Evolutionary conservation across 2,329 filamentous ascomycete species (phyloP).

Genomic region (Ascochyta koolunga): DNA sequence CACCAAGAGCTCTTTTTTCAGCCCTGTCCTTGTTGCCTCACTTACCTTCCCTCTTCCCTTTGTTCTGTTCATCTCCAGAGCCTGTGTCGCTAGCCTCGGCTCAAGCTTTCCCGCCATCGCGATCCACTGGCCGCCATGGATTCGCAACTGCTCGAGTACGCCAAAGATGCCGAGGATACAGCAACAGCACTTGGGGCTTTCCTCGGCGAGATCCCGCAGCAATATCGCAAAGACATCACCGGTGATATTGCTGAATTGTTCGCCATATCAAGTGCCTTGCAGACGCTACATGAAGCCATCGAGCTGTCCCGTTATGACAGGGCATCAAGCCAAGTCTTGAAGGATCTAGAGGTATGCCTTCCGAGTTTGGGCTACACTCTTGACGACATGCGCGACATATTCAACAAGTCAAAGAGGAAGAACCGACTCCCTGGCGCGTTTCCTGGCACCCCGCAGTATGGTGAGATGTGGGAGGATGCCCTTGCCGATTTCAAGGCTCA

Average conservation of each 20-base stretch:
- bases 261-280: conserved; percentile 59
- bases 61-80: conserved; percentile 20
- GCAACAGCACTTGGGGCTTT: conserved; percentile 59
- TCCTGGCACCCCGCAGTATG: conserved; percentile 51
- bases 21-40: conserved; percentile 38
- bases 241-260: conserved; percentile 61
- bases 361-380: conserved; percentile 59
- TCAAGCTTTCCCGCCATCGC: conserved; percentile 33
- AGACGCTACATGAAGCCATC: conserved; percentile 54
- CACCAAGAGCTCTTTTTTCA: conserved; percentile 35
- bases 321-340: conserved; percentile 46
- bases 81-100: conserved; percentile 27
- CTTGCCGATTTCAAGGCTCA: conserved; percentile 54
- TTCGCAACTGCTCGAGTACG: conserved; percentile 47
- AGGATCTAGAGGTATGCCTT: conserved; percentile 57
- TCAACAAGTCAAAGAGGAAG: conserved; percentile 46
- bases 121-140: conserved; percentile 40
- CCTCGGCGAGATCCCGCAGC: conserved; percentile 57
- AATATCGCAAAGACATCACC: conserved; percentile 60
- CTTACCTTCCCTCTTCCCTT: conserved; percentile 18
- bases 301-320: conserved; percentile 48
- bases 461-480: conserved; percentile 59
- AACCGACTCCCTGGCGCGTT: conserved; percentile 41
- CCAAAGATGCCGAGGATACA: conserved; percentile 59
- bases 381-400: conserved; percentile 54